A percentile compares a stretch with the other conserved stretches of the same genome.
phyloP scores from a whole-genome alignment of 176 grass and related monocot genomes.

The Triticum aestivum region IWGSC_CS_RefSeq_v2.1 NC_057805.1:4627445-4627944 shows the following conservation, averaged over 20 bases:
- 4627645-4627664: too few species aligned
- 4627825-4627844: too few species aligned
- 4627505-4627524: slow-evolving; percentile 76
- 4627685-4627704: background rate
- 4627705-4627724: slow-evolving; percentile 43
- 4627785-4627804: slow-evolving; percentile 38
- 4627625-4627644: background rate
- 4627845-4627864: too few species aligned
- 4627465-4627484: slow-evolving; percentile 37
- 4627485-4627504: slow-evolving; percentile 77
- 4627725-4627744: slow-evolving; percentile 50
- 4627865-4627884: too few species aligned
- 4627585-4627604: slow-evolving; percentile 58
- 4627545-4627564: slow-evolving; percentile 67
- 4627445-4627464: too few species aligned
- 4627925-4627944: background rate
- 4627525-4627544: slow-evolving; percentile 47
- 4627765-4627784: slow-evolving; percentile 91
- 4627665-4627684: background rate
- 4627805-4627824: background rate
- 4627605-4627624: slow-evolving; percentile 47
- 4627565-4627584: slow-evolving; percentile 70
- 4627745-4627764: slow-evolving; percentile 73
- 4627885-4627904: background rate
- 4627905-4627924: background rate